A percentile compares a stretch with the other conserved stretches of the same genome.
Evolutionary conservation across 2,329 filamentous ascomycete species (phyloP).

Genomic region (Sporothrix euskadiensis): DNA sequence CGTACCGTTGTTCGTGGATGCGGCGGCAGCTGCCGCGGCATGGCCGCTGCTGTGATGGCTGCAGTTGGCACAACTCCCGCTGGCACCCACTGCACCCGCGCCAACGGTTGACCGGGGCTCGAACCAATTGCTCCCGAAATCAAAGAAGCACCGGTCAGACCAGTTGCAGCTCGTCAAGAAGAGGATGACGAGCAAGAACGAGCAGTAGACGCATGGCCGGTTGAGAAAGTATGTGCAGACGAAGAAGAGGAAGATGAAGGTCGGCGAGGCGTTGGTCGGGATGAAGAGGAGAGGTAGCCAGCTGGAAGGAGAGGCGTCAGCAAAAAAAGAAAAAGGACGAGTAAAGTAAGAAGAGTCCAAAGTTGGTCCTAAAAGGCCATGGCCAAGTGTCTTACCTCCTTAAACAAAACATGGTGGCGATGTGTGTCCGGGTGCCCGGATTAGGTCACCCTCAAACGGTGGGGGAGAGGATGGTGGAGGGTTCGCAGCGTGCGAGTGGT

Average conservation of each 20-base stretch:
- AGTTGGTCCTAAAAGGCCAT: neutral
- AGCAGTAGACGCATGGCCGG: conserved; percentile 96
- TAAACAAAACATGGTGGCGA: conserved; percentile 62
- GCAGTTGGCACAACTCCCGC: conserved; percentile 30
- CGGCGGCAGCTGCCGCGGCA: neutral
- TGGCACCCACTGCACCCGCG: conserved; percentile 30
- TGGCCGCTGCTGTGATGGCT: neutral
- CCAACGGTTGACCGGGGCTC: conserved; percentile 63
- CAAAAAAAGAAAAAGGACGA: too few relatives aligned
- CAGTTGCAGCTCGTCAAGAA: conserved; percentile 67
- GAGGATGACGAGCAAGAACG: conserved; percentile 88
- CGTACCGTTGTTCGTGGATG: neutral
- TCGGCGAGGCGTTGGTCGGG: conserved; percentile 78
- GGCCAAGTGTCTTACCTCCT: conserved; percentile 53
- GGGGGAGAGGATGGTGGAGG: neutral
- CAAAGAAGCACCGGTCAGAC: conserved; percentile 89
- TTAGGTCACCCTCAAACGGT: neutral
- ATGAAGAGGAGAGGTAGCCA: conserved; percentile 89
- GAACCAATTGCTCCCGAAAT: conserved; percentile 91
- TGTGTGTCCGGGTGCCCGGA: neutral
- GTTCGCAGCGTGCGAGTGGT: neutral
- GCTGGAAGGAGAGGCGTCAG: conserved; percentile 46
- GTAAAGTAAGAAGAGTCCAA: neutral
- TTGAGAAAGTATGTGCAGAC: conserved; percentile 94
- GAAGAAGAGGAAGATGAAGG: conserved; percentile 87